Conservation (phyloP, 768 basidiomycete genomes). For the Rhodotorula graminis region DNA sequence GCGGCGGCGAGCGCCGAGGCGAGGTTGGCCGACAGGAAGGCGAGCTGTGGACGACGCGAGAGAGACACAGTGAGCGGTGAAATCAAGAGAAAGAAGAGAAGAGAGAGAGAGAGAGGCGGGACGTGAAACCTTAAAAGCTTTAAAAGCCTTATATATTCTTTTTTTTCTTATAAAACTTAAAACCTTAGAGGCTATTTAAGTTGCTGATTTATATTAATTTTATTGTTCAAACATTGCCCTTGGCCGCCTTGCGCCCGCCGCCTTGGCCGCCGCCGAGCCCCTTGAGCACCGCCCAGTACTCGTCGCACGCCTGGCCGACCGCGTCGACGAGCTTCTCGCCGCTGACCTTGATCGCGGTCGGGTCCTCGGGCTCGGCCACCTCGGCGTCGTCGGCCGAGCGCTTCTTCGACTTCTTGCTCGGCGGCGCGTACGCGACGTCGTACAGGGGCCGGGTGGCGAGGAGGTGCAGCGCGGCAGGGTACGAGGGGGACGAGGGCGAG, state of each 20-base stretch:
- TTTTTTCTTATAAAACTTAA: no score
- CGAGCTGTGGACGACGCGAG: slow-evolving; percentile 9
- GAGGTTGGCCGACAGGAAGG: slow-evolving; percentile 31
- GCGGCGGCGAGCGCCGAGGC: slow-evolving; percentile 12
- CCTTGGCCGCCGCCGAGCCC: neutral
- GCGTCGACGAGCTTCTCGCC: slow-evolving; percentile 59
- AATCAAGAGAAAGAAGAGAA: fast-evolving
- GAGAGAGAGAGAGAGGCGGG: neutral
- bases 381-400: slow-evolving; percentile 47
- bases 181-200: no score
- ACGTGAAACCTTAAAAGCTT: no score
- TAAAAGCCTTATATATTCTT: no score
- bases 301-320: slow-evolving; percentile 54
- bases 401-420: slow-evolving; percentile 30
- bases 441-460: slow-evolving; percentile 31
- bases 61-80: neutral
- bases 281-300: slow-evolving; percentile 50
- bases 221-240: no score
- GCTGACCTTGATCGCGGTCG: slow-evolving; percentile 46
- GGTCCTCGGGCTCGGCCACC: slow-evolving; percentile 51
- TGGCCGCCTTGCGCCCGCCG: slow-evolving; percentile 1
- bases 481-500: slow-evolving; percentile 13
- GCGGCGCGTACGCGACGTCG: slow-evolving; percentile 28
- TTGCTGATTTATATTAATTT: no score
- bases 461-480: slow-evolving; percentile 26